Conservation (phyloP, 225 moss, liverwort and hornwort genomes). For the Marchantia polymorpha region DNA sequence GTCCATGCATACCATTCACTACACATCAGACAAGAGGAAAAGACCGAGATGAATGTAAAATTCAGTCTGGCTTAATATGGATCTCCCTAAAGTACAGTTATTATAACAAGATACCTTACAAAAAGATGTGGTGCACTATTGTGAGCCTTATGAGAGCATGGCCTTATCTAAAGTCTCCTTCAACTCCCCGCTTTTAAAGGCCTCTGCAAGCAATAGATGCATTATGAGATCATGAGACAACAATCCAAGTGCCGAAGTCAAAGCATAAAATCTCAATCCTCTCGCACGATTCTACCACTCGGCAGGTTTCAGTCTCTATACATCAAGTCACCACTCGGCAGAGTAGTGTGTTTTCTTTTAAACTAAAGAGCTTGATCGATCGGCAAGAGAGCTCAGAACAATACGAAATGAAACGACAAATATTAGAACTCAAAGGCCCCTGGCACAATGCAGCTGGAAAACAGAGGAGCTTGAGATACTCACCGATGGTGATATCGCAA, state of each 20-base stretch:
- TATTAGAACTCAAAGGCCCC: not conserved
- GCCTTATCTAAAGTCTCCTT: slow-evolving; percentile 82
- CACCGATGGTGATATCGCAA: slow-evolving; percentile 82
- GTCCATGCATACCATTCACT: not conserved
- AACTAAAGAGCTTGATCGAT: too few relatives aligned
- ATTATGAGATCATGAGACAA: too few relatives aligned
- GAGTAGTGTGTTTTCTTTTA: too few relatives aligned
- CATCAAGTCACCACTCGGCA: too few relatives aligned
- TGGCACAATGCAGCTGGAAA: not conserved
- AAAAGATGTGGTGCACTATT: not conserved
- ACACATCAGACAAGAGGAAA: not conserved
- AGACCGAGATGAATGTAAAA: not conserved
- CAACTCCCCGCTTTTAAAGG: slow-evolving; percentile 69
- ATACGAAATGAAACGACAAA: not conserved
- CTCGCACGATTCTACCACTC: too few relatives aligned
- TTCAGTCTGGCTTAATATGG: not conserved
- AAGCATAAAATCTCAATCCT: too few relatives aligned
- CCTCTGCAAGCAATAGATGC: slow-evolving; percentile 40
- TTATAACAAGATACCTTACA: not conserved
- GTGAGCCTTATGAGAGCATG: slow-evolving; percentile 55
- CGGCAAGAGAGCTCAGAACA: too few relatives aligned
- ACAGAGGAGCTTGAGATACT: slow-evolving; percentile 22
- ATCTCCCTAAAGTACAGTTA: slow-evolving; percentile 1
- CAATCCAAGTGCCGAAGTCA: too few relatives aligned
- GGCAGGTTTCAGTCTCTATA: too few relatives aligned